phyloP scores from a whole-genome alignment of 2,329 filamentous ascomycete species.

The Scopulariopsis brevicaulis region DNA sequence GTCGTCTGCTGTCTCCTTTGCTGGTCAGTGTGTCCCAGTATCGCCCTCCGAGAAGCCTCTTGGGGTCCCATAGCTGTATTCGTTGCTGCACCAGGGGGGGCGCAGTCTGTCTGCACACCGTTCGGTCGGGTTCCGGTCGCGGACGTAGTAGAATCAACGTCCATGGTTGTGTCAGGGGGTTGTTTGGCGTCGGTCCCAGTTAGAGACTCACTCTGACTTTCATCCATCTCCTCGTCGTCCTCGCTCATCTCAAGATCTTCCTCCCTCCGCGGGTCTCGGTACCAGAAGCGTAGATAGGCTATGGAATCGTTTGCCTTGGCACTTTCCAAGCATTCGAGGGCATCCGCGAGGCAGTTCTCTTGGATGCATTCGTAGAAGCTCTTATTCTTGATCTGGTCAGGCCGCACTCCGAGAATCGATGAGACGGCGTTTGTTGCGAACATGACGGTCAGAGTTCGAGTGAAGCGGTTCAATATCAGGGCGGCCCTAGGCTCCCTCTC shows the following conservation, averaged over 20 bases:
- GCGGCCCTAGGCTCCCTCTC: constrained; percentile 73
- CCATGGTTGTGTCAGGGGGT: neutral
- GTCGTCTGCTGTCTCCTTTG: neutral
- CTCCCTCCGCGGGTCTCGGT: constrained; percentile 57
- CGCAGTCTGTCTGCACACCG: neutral
- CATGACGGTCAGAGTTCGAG: constrained; percentile 72
- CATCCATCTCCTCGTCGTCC: constrained; percentile 33
- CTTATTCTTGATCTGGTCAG: constrained; percentile 58
- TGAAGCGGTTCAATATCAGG: constrained; percentile 78
- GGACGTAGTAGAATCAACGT: neutral
- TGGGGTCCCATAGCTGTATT: no score
- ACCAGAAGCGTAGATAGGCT: constrained; percentile 79
- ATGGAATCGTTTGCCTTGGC: constrained; percentile 88
- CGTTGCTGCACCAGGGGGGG: no score
- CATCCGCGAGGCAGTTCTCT: constrained; percentile 64
- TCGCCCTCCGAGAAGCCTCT: constrained; percentile 2
- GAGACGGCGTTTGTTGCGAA: constrained; percentile 70
- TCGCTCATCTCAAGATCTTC: constrained; percentile 30
- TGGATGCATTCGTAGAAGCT: constrained; percentile 86
- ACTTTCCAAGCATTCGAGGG: constrained; percentile 67
- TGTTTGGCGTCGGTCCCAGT: neutral
- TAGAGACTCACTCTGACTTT: constrained; percentile 32
- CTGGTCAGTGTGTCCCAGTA: constrained; percentile 6
- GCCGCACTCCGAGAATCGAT: constrained; percentile 62
- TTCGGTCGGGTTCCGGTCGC: neutral